Percentiles rank a stretch among this genome's conserved stretches.
Evolutionary conservation across 352 stramenopile species (phyloP).

Genomic region (Globisporangium spiculum): DNA sequence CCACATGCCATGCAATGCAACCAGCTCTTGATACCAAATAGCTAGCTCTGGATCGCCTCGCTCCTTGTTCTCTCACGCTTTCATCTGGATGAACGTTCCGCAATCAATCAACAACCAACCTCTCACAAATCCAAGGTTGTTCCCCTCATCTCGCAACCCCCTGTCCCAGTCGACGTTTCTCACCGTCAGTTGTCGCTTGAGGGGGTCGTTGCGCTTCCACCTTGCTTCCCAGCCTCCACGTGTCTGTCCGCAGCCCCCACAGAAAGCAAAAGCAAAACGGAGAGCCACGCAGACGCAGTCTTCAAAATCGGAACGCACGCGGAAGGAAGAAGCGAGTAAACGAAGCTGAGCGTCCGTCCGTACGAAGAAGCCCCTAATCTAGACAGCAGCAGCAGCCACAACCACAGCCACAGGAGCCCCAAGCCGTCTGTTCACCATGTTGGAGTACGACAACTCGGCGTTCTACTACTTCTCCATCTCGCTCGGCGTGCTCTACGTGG

Average conservation of each 20-base stretch:
- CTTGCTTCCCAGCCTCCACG: constrained; percentile 12
- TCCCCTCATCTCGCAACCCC: constrained; percentile 2
- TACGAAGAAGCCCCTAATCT: neutral
- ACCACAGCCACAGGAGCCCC: neutral
- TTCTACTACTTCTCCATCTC: constrained; percentile 99
- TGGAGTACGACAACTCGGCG: constrained; percentile 99
- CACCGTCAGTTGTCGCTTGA: constrained; percentile 4
- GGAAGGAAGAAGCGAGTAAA: constrained; percentile 2
- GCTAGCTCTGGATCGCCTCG: neutral
- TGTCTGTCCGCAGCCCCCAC: constrained; percentile 4
- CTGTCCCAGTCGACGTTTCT: neutral
- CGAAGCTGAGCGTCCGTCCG: neutral
- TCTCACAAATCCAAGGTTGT: neutral
- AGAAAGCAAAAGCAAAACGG: neutral
- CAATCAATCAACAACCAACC: constrained; percentile 4
- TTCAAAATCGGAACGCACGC: constrained; percentile 17
- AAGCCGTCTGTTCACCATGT: constrained; percentile 49
- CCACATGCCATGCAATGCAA: neutral
- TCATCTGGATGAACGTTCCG: neutral
- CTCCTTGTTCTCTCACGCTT: neutral
- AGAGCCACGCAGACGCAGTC: constrained; percentile 6
- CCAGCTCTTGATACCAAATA: neutral
- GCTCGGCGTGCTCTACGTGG: constrained; percentile 94
- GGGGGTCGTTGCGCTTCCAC: constrained; percentile 5
- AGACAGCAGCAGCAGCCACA: neutral